Evolutionary conservation across 768 basidiomycete species (phyloP).

Genomic region (Tulasnella sp.): DNA sequence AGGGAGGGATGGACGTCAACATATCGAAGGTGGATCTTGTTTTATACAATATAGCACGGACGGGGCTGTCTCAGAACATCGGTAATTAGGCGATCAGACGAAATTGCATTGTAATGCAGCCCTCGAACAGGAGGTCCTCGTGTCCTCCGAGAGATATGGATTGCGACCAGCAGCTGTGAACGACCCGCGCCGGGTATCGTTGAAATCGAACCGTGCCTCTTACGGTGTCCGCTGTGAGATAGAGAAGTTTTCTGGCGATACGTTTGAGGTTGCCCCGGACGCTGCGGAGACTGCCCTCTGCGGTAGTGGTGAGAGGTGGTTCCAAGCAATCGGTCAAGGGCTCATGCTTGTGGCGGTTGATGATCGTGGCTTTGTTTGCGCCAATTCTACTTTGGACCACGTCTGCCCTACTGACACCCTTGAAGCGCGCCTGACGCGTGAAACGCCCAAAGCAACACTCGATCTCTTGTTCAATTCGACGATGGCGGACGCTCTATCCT

Average conservation of each 20-base stretch:
- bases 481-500: constrained; percentile 53
- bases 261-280: too few species aligned
- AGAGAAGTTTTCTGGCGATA: too few species aligned
- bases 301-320: too few species aligned
- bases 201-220: too few species aligned
- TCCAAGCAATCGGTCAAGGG: not conserved
- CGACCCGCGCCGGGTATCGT: too few species aligned
- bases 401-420: constrained; percentile 11
- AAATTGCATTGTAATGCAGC: not conserved
- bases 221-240: too few species aligned
- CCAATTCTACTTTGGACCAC: constrained; percentile 28
- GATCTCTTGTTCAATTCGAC: not conserved
- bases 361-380: constrained; percentile 12
- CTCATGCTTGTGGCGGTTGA: not conserved
- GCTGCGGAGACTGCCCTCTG: too few species aligned
- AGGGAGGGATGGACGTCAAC: not conserved
- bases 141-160: not conserved
- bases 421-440: not conserved
- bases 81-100: not conserved
- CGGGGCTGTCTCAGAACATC: not conserved
- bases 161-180: not conserved
- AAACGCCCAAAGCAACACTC: not conserved
- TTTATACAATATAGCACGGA: not conserved
- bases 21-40: not conserved
- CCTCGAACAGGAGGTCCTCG: not conserved